A percentile compares a stretch with the other conserved stretches of the same genome.
phyloP scores from a whole-genome alignment of 2,329 filamentous ascomycete species.

The Arachnomyces sp. region DNA sequence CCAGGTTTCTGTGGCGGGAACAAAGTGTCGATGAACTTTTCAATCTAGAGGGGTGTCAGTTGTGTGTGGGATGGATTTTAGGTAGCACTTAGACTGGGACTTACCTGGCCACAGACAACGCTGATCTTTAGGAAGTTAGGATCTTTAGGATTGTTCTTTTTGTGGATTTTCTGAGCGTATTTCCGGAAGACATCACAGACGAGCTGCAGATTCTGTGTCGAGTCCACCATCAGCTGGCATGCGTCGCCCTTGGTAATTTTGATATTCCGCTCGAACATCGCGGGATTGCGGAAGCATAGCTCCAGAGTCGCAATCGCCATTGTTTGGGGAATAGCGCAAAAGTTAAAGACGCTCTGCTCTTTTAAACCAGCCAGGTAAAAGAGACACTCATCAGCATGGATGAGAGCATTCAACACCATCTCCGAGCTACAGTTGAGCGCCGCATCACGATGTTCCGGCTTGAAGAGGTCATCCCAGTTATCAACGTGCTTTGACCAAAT shows the following conservation, averaged over 20 bases:
- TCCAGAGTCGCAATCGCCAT: conserved; percentile 98
- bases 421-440: conserved; percentile 83
- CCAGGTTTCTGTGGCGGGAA: conserved; percentile 78
- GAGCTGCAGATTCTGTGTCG: conserved; percentile 77
- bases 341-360: conserved; percentile 98
- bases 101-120: conserved; percentile 76
- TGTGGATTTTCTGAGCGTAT: conserved; percentile 74
- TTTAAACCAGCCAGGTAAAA: conserved; percentile 93
- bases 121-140: conserved; percentile 91
- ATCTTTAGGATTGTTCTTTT: conserved; percentile 89
- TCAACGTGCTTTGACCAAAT: conserved; percentile 95
- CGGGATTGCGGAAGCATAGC: conserved; percentile 82
- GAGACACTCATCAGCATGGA: conserved; percentile 84
- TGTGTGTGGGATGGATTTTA: conserved; percentile 4
- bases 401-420: conserved; percentile 86
- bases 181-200: conserved; percentile 75
- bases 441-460: conserved; percentile 66
- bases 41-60: conserved; percentile 52
- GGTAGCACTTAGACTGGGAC: conserved; percentile 12
- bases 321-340: conserved; percentile 88
- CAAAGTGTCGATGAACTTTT: conserved; percentile 90
- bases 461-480: conserved; percentile 82
- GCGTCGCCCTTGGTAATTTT: conserved; percentile 96
- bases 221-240: conserved; percentile 84
- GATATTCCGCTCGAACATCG: conserved; percentile 76